These are phyloP conservation scores for Colletotrichum godetiae DNA, from an alignment of 2,329 filamentous ascomycete genomes.

Conservation along the genomic window DNA sequence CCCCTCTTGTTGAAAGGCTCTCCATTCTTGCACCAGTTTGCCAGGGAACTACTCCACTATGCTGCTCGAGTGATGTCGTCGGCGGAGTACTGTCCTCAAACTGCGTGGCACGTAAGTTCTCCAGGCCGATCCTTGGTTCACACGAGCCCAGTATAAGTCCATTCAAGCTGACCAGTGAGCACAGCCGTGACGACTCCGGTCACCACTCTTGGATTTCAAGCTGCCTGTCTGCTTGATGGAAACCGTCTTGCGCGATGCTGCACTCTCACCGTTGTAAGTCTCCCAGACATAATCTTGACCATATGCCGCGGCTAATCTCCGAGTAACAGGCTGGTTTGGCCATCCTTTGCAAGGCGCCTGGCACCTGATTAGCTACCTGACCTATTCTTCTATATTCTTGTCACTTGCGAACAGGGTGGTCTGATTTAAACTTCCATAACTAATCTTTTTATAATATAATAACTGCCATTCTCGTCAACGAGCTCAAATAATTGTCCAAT, in stretches of 20 bases:
- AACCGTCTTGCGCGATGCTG: neutral
- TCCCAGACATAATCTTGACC: neutral
- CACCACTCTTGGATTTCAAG: neutral
- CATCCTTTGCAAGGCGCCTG: neutral
- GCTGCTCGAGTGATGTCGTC: neutral
- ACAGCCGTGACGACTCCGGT: neutral
- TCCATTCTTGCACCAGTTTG: neutral
- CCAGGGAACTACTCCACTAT: neutral
- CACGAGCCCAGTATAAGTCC: too few species aligned
- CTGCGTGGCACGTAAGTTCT: conserved; percentile 4
- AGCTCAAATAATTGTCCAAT: neutral
- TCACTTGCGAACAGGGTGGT: neutral
- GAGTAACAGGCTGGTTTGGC: neutral
- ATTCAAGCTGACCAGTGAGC: neutral
- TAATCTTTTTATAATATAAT: conserved; percentile 26
- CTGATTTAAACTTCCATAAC: neutral
- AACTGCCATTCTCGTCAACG: conserved; percentile 39
- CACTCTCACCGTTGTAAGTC: conserved; percentile 6
- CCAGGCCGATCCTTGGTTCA: neutral
- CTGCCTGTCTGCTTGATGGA: neutral
- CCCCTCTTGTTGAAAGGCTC: neutral
- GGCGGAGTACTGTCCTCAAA: neutral
- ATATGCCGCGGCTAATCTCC: neutral
- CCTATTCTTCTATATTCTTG: neutral
- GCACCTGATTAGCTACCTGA: neutral